These are phyloP conservation scores for Syzygium aqueum DNA, from an alignment of 345 rosid species.

Conservation along the genomic window DNA sequence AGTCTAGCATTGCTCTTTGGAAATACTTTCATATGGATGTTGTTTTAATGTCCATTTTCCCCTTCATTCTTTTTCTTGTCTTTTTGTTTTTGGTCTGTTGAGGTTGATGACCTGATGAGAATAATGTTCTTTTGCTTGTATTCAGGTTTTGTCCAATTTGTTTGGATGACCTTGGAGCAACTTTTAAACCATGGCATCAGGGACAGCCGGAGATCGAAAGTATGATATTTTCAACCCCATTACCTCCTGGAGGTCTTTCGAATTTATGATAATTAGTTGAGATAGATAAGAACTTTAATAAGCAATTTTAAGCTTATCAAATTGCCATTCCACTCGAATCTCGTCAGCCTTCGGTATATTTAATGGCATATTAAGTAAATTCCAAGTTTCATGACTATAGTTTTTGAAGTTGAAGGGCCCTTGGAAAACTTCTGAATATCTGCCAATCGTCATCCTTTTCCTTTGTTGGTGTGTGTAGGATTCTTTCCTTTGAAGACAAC, in stretches of 20 bases:
- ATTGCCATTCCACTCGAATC: not conserved
- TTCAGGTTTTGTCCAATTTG: constrained; percentile 19
- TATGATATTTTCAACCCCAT: not conserved
- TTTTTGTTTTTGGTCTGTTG: not conserved
- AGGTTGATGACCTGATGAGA: not conserved
- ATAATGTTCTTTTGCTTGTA: not conserved
- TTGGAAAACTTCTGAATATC: not conserved
- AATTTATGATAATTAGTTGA: not conserved
- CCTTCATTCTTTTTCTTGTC: not conserved
- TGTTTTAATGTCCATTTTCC: not conserved
- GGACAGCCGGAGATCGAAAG: constrained; percentile 55
- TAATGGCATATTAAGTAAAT: not conserved
- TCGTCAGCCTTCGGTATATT: not conserved
- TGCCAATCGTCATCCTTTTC: not conserved
- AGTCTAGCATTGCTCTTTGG: not conserved
- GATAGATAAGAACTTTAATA: not conserved
- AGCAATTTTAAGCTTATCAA: not conserved
- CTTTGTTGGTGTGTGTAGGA: not conserved
- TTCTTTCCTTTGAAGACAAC: not conserved
- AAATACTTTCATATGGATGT: not conserved
- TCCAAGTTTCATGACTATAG: not conserved
- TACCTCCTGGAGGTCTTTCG: not conserved
- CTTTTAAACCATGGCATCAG: constrained; percentile 37
- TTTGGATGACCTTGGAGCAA: constrained; percentile 38
- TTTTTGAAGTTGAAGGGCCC: not conserved